Conservation (phyloP, 441 rosid genomes). For the Heliophila coronopifolia region DNA sequence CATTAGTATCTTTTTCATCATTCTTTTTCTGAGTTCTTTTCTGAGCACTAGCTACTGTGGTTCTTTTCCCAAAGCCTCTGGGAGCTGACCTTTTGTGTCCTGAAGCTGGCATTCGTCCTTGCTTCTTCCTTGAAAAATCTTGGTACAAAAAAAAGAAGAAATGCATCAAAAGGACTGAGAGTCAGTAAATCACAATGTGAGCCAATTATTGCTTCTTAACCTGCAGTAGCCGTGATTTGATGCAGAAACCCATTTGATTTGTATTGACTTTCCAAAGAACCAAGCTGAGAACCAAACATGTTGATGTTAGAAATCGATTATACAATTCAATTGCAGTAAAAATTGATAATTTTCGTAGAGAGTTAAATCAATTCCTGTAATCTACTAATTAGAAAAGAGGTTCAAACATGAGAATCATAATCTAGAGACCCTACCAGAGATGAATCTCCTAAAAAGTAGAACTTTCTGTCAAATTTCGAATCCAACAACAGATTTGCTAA, state of each 20-base stretch:
- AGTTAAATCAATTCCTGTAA: not conserved
- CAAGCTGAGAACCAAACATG: slow-evolving; percentile 42
- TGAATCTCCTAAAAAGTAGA: slow-evolving; percentile 9
- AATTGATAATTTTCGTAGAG: not conserved
- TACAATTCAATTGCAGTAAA: not conserved
- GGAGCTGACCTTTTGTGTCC: slow-evolving; percentile 44
- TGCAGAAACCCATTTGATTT: slow-evolving; percentile 36
- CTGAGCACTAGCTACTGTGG: slow-evolving; percentile 39
- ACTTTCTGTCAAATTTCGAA: slow-evolving; percentile 9
- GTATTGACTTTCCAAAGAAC: slow-evolving; percentile 36
- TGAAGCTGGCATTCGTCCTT: slow-evolving; percentile 38
- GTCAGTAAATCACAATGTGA: not conserved
- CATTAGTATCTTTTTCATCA: slow-evolving; percentile 37
- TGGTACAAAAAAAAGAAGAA: slow-evolving; percentile 12
- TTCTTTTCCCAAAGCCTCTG: slow-evolving; percentile 42
- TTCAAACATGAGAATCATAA: slow-evolving; percentile 7
- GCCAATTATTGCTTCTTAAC: slow-evolving; percentile 29
- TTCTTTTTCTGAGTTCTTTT: slow-evolving; percentile 39
- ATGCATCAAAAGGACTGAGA: slow-evolving; percentile 1
- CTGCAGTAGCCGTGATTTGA: slow-evolving; percentile 54
- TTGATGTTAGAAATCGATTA: slow-evolving; percentile 12
- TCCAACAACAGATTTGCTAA: not conserved
- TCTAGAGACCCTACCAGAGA: slow-evolving; percentile 30
- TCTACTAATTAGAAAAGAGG: slow-evolving; percentile 2
- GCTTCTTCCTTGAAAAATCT: slow-evolving; percentile 75